Evolutionary conservation across 805 yeast species (phyloP).

Genomic region (Saccharomycopsis fermentans): DNA sequence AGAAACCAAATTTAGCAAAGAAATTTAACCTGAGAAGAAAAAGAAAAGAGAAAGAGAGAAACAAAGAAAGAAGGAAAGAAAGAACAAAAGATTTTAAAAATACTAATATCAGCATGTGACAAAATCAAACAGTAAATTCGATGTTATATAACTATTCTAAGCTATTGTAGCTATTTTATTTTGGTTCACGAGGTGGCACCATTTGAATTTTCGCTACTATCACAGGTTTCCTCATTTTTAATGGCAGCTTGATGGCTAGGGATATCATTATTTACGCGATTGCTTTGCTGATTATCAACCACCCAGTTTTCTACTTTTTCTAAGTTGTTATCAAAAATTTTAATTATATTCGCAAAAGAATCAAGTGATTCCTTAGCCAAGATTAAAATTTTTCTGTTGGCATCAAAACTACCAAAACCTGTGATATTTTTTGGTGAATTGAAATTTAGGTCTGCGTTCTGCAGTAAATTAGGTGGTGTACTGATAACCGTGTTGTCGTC

Average conservation of each 20-base stretch:
- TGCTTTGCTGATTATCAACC: neutral
- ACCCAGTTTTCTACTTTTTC: constrained; percentile 84
- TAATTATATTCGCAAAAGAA: constrained; percentile 74
- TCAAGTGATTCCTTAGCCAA: constrained; percentile 85
- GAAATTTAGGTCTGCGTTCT: neutral
- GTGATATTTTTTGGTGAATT: neutral
- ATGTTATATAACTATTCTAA: no score
- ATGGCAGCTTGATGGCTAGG: neutral
- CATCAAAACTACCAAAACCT: constrained; percentile 14
- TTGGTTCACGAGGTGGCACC: neutral
- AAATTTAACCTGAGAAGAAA: no score
- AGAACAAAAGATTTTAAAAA: no score
- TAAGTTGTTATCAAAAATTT: constrained; percentile 76
- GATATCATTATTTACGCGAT: neutral
- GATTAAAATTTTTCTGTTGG: constrained; percentile 62
- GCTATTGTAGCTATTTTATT: neutral
- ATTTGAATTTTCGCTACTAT: neutral
- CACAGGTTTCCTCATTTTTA: neutral
- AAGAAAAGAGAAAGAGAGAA: no score
- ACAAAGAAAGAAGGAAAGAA: no score
- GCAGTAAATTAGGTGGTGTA: neutral
- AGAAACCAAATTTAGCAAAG: no score
- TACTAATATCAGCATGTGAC: no score
- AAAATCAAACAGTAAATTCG: no score
- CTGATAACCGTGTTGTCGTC: neutral